Conservation (phyloP, 176 grass and related monocot genomes). For the Pharus latifolius region DNA sequence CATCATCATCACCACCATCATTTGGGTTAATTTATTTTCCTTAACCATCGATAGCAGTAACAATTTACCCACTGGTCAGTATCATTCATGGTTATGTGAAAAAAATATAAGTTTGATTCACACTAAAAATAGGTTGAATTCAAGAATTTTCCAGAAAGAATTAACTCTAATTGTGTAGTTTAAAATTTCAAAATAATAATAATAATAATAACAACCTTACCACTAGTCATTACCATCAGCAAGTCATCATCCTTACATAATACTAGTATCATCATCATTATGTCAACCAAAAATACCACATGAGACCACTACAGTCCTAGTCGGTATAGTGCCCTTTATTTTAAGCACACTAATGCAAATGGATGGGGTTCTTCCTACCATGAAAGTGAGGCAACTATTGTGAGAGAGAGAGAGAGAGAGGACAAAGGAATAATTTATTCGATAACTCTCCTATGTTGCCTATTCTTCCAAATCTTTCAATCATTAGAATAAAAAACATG, state of each 20-base stretch:
- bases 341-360: slow-evolving; percentile 10
- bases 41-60: background rate
- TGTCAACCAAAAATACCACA: no score
- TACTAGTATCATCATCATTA: background rate
- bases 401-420: background rate
- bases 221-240: slow-evolving; percentile 12
- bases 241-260: slow-evolving; percentile 22
- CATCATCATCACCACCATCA: slow-evolving; percentile 4
- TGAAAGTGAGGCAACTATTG: slow-evolving; percentile 15
- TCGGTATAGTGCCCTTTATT: slow-evolving; percentile 19
- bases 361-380: slow-evolving; percentile 17
- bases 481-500: no score
- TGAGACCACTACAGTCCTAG: background rate
- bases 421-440: background rate
- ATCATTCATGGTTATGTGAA: no score
- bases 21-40: background rate
- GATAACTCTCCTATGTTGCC: background rate
- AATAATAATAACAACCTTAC: background rate
- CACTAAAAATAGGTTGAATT: no score
- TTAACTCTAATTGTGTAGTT: no score
- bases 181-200: no score
- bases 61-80: no score
- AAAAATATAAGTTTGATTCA: no score
- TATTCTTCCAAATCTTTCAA: no score
- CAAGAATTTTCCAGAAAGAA: no score